These are phyloP conservation scores for Fusarium heterosporum DNA, from an alignment of 2,329 filamentous ascomycete species.

Conservation along the genomic window DNA sequence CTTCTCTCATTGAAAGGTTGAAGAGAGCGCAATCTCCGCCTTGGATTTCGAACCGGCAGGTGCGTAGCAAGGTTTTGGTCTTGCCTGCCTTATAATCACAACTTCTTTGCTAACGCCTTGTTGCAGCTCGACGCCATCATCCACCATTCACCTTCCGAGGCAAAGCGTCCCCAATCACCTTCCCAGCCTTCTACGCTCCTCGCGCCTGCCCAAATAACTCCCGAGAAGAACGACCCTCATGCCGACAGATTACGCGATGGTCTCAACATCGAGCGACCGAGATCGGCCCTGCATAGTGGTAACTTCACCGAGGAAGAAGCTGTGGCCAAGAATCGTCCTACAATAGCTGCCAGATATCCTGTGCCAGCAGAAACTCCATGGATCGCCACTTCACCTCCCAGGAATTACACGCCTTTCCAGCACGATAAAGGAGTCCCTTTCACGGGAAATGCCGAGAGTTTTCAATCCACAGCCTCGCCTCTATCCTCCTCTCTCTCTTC, in stretches of 20 bases:
- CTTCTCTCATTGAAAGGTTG: conserved; percentile 84
- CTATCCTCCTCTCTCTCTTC: conserved; percentile 79
- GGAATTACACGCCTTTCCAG: conserved; percentile 61
- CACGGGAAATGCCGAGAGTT: conserved; percentile 52
- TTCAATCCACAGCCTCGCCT: conserved; percentile 66
- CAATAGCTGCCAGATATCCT: conserved; percentile 32
- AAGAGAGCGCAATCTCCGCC: conserved; percentile 82
- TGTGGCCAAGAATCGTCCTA: conserved; percentile 23
- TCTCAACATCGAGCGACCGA: conserved; percentile 80
- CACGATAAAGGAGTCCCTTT: conserved; percentile 53
- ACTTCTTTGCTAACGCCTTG: conserved; percentile 21
- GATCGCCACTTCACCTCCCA: conserved; percentile 68
- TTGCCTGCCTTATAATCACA: not conserved
- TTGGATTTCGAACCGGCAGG: conserved; percentile 76
- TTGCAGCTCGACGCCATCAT: conserved; percentile 55
- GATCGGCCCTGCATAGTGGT: conserved; percentile 78
- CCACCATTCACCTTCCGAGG: conserved; percentile 32
- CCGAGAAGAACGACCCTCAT: conserved; percentile 44
- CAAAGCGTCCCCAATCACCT: conserved; percentile 48
- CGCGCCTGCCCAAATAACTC: conserved; percentile 61
- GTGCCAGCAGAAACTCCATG: conserved; percentile 53
- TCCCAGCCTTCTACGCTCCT: conserved; percentile 57
- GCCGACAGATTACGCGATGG: conserved; percentile 61
- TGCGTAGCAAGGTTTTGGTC: conserved; percentile 52
- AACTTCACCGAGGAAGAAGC: conserved; percentile 66